These are phyloP conservation scores for Hyphopichia fennica DNA, from an alignment of 1,139 yeast species.

Conservation along the genomic window DNA sequence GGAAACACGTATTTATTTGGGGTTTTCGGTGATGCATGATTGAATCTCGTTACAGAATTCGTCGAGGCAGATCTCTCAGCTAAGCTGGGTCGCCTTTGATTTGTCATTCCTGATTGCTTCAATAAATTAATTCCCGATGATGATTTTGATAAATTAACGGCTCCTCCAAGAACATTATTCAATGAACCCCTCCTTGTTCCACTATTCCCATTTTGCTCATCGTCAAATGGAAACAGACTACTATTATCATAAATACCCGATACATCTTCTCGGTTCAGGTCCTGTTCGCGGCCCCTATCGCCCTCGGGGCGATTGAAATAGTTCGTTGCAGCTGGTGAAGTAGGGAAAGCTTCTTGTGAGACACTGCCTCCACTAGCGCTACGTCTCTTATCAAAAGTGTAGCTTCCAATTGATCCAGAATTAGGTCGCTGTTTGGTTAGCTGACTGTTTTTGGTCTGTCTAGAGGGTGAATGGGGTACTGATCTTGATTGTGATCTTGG, in stretches of 20 bases:
- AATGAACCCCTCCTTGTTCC: not conserved
- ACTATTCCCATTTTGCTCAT: not conserved
- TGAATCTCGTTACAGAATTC: not conserved
- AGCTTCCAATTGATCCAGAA: no score
- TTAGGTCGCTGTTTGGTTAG: no score
- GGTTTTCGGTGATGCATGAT: constrained; percentile 1
- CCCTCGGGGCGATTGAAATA: not conserved
- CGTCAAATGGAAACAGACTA: no score
- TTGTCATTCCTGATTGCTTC: not conserved
- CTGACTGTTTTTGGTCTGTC: not conserved
- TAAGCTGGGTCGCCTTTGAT: not conserved
- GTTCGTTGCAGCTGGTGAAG: not conserved
- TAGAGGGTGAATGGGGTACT: not conserved
- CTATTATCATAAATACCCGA: not conserved
- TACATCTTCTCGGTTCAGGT: no score
- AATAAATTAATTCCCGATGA: not conserved
- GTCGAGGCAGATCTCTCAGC: not conserved
- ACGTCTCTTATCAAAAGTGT: not conserved
- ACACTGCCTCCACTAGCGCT: not conserved
- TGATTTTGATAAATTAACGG: not conserved
- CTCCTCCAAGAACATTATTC: no score
- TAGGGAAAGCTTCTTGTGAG: not conserved
- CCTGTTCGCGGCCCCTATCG: not conserved
- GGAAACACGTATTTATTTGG: constrained; percentile 1
- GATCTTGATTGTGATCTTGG: no score